Conservation (phyloP, 148 eudicot species). For the Camellia lanceoleosa region DNA sequence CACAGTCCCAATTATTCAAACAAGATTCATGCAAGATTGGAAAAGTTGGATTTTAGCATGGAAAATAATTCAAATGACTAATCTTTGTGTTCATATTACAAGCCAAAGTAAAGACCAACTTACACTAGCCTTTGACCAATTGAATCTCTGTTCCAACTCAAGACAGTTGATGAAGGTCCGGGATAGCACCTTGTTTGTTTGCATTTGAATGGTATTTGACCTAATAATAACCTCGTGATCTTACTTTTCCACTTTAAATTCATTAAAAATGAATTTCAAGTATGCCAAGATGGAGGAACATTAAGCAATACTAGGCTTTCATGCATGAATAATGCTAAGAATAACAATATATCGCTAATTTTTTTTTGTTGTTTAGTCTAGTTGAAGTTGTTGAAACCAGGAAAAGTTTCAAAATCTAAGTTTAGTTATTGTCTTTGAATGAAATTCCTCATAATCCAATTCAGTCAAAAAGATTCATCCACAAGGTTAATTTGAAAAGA, state of each 20-base stretch:
- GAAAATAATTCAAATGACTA: neutral
- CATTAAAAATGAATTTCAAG: neutral
- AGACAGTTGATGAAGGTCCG: neutral
- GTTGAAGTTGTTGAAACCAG: no score
- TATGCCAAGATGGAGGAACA: neutral
- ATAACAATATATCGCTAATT: no score
- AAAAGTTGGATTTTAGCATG: neutral
- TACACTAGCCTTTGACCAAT: neutral
- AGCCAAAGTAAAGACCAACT: neutral
- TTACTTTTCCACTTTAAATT: neutral
- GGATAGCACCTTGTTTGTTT: constrained; percentile 3
- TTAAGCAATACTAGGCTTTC: no score
- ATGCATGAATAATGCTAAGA: no score
- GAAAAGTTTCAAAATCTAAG: neutral
- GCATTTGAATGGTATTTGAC: neutral
- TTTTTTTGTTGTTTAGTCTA: no score
- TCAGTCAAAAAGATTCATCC: neutral
- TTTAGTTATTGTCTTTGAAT: neutral
- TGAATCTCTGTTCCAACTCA: neutral
- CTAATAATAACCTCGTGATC: neutral
- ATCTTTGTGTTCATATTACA: neutral
- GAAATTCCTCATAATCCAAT: neutral
- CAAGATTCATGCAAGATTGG: neutral
- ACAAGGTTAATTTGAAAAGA: no score
- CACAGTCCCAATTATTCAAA: neutral